phyloP scores from a whole-genome alignment of 1,284 basidiomycete genomes.

The Boletus smithii region DNA sequence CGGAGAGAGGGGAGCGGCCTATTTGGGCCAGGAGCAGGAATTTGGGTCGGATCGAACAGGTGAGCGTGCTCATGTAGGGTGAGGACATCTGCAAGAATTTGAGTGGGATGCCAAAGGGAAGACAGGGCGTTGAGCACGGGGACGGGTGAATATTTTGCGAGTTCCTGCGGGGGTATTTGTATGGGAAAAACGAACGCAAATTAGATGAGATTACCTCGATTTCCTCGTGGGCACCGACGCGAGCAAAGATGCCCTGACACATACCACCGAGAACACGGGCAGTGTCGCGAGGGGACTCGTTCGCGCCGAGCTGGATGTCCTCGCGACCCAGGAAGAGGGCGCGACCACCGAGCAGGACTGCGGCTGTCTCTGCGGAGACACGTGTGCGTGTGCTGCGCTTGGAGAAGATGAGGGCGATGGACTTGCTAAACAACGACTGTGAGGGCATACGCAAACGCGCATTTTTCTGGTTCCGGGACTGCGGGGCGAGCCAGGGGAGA shows the following conservation, averaged over 20 bases:
- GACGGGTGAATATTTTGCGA: slow-evolving; percentile 85
- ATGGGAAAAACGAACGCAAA: neutral
- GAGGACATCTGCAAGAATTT: slow-evolving; percentile 90
- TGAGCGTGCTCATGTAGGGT: slow-evolving; percentile 80
- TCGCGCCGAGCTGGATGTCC: slow-evolving; percentile 96
- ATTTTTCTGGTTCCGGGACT: slow-evolving; percentile 35
- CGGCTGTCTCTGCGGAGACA: slow-evolving; percentile 82
- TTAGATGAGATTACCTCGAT: slow-evolving; percentile 66
- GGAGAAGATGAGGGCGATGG: slow-evolving; percentile 86
- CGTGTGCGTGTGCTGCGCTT: slow-evolving; percentile 95
- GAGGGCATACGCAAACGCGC: slow-evolving; percentile 54
- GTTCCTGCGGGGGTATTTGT: slow-evolving; percentile 51
- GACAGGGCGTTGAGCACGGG: slow-evolving; percentile 96
- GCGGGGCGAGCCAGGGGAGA: slow-evolving; percentile 56
- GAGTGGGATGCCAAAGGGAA: slow-evolving; percentile 94
- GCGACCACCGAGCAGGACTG: slow-evolving; percentile 78
- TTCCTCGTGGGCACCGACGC: slow-evolving; percentile 89
- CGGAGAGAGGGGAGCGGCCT: slow-evolving; percentile 44
- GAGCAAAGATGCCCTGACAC: slow-evolving; percentile 96
- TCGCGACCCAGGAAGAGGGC: slow-evolving; percentile 88
- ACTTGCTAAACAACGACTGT: slow-evolving; percentile 73
- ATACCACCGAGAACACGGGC: slow-evolving; percentile 89
- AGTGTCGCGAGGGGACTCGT: slow-evolving; percentile 85
- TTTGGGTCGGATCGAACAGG: slow-evolving; percentile 41
- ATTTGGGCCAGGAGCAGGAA: slow-evolving; percentile 7